These are phyloP conservation scores for Trametes pubescens DNA, from an alignment of 1,284 basidiomycete species.

Conservation along the genomic window DNA sequence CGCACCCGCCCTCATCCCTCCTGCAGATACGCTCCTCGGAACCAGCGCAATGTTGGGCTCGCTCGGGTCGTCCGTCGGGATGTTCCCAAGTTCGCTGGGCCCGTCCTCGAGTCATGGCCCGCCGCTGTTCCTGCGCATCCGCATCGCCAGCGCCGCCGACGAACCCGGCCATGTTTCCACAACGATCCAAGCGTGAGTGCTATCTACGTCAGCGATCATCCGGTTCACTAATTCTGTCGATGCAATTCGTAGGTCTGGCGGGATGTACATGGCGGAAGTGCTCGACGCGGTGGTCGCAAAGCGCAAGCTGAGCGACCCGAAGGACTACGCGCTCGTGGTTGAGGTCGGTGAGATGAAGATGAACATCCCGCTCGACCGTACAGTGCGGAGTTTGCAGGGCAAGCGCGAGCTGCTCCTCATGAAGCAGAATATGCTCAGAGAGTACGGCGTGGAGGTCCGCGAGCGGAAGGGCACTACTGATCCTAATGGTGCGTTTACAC, in stretches of 20 bases:
- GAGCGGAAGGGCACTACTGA: conserved; percentile 78
- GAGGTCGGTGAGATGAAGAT: conserved; percentile 78
- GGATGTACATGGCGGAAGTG: conserved; percentile 98
- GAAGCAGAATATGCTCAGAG: conserved; percentile 77
- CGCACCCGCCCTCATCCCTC: conserved; percentile 41
- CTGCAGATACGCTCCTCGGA: conserved; percentile 39
- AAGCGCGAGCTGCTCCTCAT: conserved; percentile 88
- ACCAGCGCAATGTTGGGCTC: conserved; percentile 46
- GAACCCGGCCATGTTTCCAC: conserved; percentile 80
- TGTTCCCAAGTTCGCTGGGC: conserved; percentile 69
- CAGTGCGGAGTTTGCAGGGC: conserved; percentile 91
- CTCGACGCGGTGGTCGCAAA: conserved; percentile 86
- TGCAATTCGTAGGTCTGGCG: conserved; percentile 68
- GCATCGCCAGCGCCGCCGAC: conserved; percentile 81
- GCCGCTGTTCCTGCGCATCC: conserved; percentile 81
- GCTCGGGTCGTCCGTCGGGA: conserved; percentile 52
- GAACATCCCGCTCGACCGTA: conserved; percentile 93
- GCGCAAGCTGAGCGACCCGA: conserved; percentile 74
- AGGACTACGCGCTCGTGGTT: conserved; percentile 83
- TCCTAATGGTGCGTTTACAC: conserved; percentile 79
- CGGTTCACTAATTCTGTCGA: not conserved
- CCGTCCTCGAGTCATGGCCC: conserved; percentile 77
- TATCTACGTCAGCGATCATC: not conserved
- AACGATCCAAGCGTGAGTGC: conserved; percentile 85
- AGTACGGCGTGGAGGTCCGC: conserved; percentile 69